Evolutionary conservation across 139 green algal genomes (phyloP), one percentile per base, ranked within the genome.

Genomic region (Ettlia oleoabundans): DNA sequence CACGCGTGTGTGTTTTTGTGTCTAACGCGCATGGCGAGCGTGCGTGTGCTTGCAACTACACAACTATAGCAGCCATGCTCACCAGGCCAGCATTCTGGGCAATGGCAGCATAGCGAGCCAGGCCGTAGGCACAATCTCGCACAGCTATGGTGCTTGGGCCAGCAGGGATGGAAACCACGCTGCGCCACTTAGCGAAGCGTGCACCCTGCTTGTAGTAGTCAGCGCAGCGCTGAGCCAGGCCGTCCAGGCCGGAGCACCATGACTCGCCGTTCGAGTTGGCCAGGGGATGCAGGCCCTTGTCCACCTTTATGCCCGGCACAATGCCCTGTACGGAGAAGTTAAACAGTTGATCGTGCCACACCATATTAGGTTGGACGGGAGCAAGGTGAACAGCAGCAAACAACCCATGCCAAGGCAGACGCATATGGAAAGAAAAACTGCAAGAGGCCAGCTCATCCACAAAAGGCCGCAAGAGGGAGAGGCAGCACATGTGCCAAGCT

Each of bases 141-240:
- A 96, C 53, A 66, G 96, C 96, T 19, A 97, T 94, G 73, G 84
- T 83, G 84, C 73, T 83, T 76, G 88, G 87, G 70, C 88, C 93
- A 38, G 89, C 83, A 70, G 96, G 90, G 91, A 99, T 98, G 89
- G 89, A 96, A 37, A 99, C 90, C 62, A 97, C 94, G 33, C 92
- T 94, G 64, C 97, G 85, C 96, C 97, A 99, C 95, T 99, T 99
- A 89, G 91, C 91, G 82, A 99, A 99, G 82, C 97, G 96, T 30
- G 97, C 97, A 53, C 97, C 67, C 67, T 80, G 73, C 94, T 99
- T 98, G 95, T 99, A 99, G 96, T 99, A 99, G 86, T 96, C 94
- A 30, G 91, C 92, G 85, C 87, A 95, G 71, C 96, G 89, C 86
- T 95, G 91, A 82, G 94, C 91, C 64, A 99, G 95, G 86, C 94